Base-by-base conservation (phyloP, 1,284 basidiomycete species). In the Rugiboletus extremiorientalis region DNA sequence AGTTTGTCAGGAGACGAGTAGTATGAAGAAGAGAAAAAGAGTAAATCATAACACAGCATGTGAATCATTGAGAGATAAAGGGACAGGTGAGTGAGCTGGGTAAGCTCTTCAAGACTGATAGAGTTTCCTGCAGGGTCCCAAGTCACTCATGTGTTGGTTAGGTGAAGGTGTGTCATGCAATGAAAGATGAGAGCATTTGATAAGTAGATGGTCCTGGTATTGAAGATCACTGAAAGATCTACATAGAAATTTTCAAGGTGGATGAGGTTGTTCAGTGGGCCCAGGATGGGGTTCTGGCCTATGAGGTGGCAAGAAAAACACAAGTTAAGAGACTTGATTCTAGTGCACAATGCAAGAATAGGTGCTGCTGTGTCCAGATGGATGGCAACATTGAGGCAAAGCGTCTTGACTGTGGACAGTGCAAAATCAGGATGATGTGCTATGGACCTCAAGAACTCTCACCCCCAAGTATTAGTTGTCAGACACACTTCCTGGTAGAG, bases 401-500 rank as follows among this genome's bases (percentile, higher is more conserved):
- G 23, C 18, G n/a, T 33, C 14, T 47, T 6, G 16, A 47, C 25
- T 4, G 23, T 47, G 1, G 31, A 9, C 33, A 10, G 2, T 8
- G 46, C 33, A 36, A 47, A 47, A 12, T 47, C 42, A 6, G 28
- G 15, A 3, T 15, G 33, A 33, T 15, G 5, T 3, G 16, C 7
- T 6, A 33, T 33, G 7, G 15, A 33, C 6, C 16, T 14, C 12
- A 33, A 15, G 33, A 33, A 33, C 33, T 33, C 16, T 15, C 12
- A 1, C 4, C 1, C 33, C 11, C 12, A 6, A 1, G 1, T 1
- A 6, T 33, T 15, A 6, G 33, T 33, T 1, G 14, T 15, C 33
- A 33, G 33, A 33, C 33, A 33, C 12, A 33, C 33, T 6, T 6
- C 16, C 14, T 5, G 33, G 14, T 33, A 33, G 33, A 33, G 33